phyloP scores from a whole-genome alignment of 768 basidiomycete species.

The Termitomyces sp. region DNA sequence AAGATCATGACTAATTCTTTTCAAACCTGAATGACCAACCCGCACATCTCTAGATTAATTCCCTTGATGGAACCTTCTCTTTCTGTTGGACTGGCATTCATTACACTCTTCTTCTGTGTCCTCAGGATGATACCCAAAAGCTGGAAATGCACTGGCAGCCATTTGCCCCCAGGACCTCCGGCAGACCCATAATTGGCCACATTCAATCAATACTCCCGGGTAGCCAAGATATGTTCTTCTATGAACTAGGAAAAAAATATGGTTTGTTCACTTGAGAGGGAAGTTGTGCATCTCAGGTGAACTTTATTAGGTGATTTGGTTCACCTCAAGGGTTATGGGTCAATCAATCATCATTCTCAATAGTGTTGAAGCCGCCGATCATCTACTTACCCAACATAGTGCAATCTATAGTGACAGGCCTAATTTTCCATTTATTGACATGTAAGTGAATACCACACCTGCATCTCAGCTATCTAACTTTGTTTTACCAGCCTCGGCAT shows the following conservation, averaged over 20 bases:
- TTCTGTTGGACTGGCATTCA: background rate
- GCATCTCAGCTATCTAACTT: background rate
- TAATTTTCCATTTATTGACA: constrained; percentile 10
- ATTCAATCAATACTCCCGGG: background rate
- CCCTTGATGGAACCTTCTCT: background rate
- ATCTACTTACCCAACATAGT: constrained; percentile 20
- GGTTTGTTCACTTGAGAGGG: constrained; percentile 16
- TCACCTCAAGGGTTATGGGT: constrained; percentile 16
- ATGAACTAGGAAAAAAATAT: constrained; percentile 29
- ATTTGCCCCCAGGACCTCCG: background rate
- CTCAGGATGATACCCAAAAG: background rate
- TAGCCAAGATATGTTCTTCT: background rate
- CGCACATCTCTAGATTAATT: too few species aligned
- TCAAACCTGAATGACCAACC: too few species aligned
- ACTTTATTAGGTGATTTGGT: background rate
- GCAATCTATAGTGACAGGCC: constrained; percentile 22
- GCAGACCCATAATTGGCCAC: background rate
- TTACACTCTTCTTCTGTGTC: background rate
- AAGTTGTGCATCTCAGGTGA: background rate
- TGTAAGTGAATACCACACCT: constrained; percentile 6
- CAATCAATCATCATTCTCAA: too few species aligned
- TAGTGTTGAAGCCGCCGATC: too few species aligned
- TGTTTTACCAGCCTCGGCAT: constrained; percentile 14
- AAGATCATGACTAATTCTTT: too few species aligned
- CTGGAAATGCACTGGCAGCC: too few species aligned